Base-by-base conservation (phyloP, 495 filamentous ascomycete genomes). In the Neurospora terricola region DNA sequence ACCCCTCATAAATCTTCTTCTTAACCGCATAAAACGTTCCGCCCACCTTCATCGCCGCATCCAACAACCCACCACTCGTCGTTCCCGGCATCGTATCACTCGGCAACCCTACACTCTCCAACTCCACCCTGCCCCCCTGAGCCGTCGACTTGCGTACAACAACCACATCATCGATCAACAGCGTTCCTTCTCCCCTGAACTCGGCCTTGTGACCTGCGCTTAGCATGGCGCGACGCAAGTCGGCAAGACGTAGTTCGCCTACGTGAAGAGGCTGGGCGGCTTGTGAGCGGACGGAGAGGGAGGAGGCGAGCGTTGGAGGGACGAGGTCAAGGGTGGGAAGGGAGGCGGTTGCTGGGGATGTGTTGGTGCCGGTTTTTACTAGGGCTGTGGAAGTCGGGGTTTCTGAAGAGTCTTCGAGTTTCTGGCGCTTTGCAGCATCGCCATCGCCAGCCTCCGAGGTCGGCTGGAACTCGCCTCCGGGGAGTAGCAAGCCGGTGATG, bases 181-280 rank as follows among this genome's bases (percentile, higher is more conserved):
- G 83, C 3, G 92, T 97, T 69, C 96, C 96, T 81, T 98, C 96
- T 21, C 96, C 96, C 38, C 92, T 87, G 80, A 98, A 98, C 81
- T 97, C 96, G 4, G 94, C 95, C 37, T 86, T 92, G 80, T 97
- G 93, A 3, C 95, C 94, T 27, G 91, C 87, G 21, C 86, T 85
- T 72, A 92, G 90, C 89, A 99, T 91, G 36, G 93, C 87, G 75
- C 91, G 91, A 69, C 96, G 86, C 69, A 99, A 82, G 79, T 98
- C 94, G 0, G 96, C 94, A 16, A 99, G 86, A 21, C 96, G 87
- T 21, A 98, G 84, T 77, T 99, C 96, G 72, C 96, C 96, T 30
- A 98, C 96, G 79, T 98, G 96, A 12, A 99, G 87, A 10, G 96
- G 94, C 42, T 94, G 94, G 9, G 93, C 90, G 71, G 92, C 88